Base-by-base conservation (phyloP, 805 yeast species). In the Candida incommunis region DNA sequence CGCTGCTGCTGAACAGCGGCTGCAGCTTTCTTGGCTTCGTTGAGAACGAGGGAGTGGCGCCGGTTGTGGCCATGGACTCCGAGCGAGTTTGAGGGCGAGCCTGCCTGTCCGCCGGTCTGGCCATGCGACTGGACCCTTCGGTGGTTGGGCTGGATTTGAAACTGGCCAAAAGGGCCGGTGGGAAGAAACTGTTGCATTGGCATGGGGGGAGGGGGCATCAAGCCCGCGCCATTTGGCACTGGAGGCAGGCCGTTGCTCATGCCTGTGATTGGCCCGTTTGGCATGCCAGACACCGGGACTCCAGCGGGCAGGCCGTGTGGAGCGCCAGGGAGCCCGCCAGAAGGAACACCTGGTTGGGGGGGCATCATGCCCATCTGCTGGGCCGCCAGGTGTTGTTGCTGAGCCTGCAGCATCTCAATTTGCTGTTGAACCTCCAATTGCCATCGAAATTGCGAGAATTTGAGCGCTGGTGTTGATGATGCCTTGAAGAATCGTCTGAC, bases 1-100 rank as follows among this genome's bases (percentile, higher is more conserved):
- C 64, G 55, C 59, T 85, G 92, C 2, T 82, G 80, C 58, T 80
- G 86, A 31, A 79, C 88, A 52, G 79, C 80, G 3, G 96, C 96
- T n/a, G 98, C 98, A 4, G 96, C 96, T 53, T 80, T 80, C 55
- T 84, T 87, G 11, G 97, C 97, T 64, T 90, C 98, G 44, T 79
- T 79, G 47, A 90, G 69, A 2, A 94, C 96, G 48, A 90, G 67
- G 0, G 96, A 87, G 61, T 90, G 97, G 61, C 98, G 77, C 66
- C 98, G 78, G 37, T 71, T 67, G 60, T 90, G 98, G 27, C 96
- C 95, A 48, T 69, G 65, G 15, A 47, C 46, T 23, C 41, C 35
- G n/a, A 18, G 16, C 4, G 7, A 9, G 18, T 18, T 18, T 18
- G 11, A 18, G 9, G 11, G 37, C 4, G 37, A 40, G 46, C 46